Percentiles rank a stretch among this genome's conserved stretches.
Evolutionary conservation across 371 early-diverging fungal species (phyloP).

Genomic region (Lichtheimia ornata): DNA sequence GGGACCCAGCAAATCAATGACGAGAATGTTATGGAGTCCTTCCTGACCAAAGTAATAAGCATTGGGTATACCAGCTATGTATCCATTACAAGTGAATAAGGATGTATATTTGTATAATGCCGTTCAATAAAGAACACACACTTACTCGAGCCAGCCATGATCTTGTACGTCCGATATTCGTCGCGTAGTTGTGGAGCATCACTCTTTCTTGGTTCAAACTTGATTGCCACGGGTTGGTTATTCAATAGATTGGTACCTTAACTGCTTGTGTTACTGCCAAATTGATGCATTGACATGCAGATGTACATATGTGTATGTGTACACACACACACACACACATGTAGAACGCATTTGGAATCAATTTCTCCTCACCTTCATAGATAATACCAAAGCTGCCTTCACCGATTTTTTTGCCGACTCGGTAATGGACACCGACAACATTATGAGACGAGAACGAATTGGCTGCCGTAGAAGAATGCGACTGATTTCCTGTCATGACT

Average conservation of each 20-base stretch:
- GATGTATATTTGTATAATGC: neutral
- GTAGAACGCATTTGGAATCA: too few species aligned
- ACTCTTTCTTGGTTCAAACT: constrained; percentile 91
- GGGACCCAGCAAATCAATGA: constrained; percentile 96
- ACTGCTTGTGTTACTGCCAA: too few species aligned
- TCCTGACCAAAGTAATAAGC: constrained; percentile 94
- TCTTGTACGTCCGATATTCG: constrained; percentile 89
- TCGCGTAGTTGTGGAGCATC: constrained; percentile 93
- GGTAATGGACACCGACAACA: constrained; percentile 88
- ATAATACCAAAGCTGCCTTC: constrained; percentile 95
- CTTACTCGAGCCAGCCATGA: constrained; percentile 72
- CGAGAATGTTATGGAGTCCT: constrained; percentile 88
- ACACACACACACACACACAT: too few species aligned
- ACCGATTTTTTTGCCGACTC: constrained; percentile 91
- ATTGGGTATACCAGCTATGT: constrained; percentile 75
- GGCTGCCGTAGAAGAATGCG: constrained; percentile 19
- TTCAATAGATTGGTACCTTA: constrained; percentile 73
- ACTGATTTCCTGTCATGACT: constrained; percentile 19
- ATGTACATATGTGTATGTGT: too few species aligned
- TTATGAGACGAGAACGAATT: constrained; percentile 35
- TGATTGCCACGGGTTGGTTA: constrained; percentile 86
- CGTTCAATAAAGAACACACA: constrained; percentile 13
- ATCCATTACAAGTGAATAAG: neutral
- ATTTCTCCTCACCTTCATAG: constrained; percentile 78
- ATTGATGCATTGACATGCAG: too few species aligned